These are phyloP conservation scores for Fragosphaeria purpurea DNA, from an alignment of 2,329 filamentous ascomycete genomes.

Conservation along the genomic window DNA sequence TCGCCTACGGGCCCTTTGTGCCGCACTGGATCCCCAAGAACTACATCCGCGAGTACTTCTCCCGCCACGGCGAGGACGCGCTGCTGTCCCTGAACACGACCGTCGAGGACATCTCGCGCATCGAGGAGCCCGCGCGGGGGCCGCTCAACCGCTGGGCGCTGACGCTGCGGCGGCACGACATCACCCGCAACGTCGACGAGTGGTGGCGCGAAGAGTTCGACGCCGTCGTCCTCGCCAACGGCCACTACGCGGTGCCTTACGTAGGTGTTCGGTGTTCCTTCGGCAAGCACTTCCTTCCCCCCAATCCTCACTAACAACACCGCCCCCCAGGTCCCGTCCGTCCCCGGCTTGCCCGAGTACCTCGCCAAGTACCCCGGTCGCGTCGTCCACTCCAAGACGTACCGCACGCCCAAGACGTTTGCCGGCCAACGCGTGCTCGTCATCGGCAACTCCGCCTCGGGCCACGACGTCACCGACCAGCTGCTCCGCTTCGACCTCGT, in stretches of 20 bases:
- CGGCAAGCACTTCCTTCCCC: too few relatives aligned
- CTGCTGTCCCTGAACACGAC: conserved; percentile 40
- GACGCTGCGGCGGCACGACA: conserved; percentile 37
- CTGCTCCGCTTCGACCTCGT: conserved; percentile 36
- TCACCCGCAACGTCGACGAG: conserved; percentile 33
- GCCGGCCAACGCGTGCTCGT: conserved; percentile 64
- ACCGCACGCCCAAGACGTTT: conserved; percentile 56
- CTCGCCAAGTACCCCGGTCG: conserved; percentile 36
- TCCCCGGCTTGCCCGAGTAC: conserved; percentile 38
- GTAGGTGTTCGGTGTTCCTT: conserved; percentile 21
- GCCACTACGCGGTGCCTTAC: conserved; percentile 52
- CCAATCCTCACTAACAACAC: too few relatives aligned
- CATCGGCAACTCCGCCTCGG: conserved; percentile 76
- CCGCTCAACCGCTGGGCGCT: conserved; percentile 39
- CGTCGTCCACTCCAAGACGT: conserved; percentile 67
- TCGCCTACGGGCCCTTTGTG: conserved; percentile 50
- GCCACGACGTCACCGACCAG: conserved; percentile 71
- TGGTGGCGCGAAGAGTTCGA: conserved; percentile 56
- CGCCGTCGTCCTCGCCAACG: conserved; percentile 49
- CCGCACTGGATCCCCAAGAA: conserved; percentile 44
- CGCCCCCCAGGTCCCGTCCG: conserved; percentile 22
- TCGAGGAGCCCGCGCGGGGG: conserved; percentile 11
- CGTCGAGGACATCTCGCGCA: conserved; percentile 40
- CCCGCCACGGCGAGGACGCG: conserved; percentile 35
- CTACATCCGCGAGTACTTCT: conserved; percentile 47